phyloP scores from a whole-genome alignment of 106 monocot species.

The Phalaenopsis equestris region DNA sequence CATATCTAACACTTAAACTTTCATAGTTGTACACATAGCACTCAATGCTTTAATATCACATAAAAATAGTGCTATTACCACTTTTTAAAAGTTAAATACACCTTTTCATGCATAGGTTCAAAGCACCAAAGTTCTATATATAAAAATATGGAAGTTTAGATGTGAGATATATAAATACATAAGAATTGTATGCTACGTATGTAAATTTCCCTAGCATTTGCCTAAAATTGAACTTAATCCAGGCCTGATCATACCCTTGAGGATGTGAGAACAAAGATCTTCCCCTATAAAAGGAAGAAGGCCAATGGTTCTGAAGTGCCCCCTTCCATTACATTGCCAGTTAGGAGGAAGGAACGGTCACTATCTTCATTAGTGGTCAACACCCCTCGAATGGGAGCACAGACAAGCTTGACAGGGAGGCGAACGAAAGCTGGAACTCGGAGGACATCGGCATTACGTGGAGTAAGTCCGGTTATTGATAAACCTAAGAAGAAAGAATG shows the following conservation, averaged over 20 bases:
- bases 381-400: conserved; percentile 56
- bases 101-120: too few species aligned
- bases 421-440: conserved; percentile 60
- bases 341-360: conserved; percentile 85
- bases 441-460: conserved; percentile 35
- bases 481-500: conserved; percentile 35
- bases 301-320: conserved; percentile 37
- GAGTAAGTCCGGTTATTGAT: conserved; percentile 21
- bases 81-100: too few species aligned
- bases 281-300: conserved; percentile 74
- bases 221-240: conserved; percentile 9
- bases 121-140: too few species aligned
- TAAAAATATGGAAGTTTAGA: too few species aligned
- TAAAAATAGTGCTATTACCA: too few species aligned
- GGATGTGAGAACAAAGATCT: conserved; percentile 80
- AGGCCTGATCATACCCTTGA: conserved; percentile 91
- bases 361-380: conserved; percentile 83
- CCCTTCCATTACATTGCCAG: conserved; percentile 57
- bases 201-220: background rate
- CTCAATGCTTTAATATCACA: too few species aligned
- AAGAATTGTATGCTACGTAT: too few species aligned
- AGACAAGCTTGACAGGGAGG: conserved; percentile 62
- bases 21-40: too few species aligned
- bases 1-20: too few species aligned
- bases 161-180: too few species aligned